phyloP scores from a whole-genome alignment of 192 early-diverging fungal genomes.

The Entomortierella parvispora region DNA sequence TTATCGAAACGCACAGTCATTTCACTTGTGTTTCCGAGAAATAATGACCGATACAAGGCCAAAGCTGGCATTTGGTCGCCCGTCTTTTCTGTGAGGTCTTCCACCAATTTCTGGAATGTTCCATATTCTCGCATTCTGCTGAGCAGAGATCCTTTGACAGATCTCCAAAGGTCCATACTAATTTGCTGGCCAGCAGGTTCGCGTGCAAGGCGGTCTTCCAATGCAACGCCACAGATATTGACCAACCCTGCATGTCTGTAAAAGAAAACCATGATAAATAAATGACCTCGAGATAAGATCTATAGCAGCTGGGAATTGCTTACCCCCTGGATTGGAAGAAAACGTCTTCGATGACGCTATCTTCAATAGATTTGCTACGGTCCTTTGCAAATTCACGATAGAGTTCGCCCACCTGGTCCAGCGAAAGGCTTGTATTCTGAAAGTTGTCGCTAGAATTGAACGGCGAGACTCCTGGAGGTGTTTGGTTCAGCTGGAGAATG shows the following conservation, averaged over 20 bases:
- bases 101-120: constrained; percentile 4
- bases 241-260: constrained; percentile 5
- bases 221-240: constrained; percentile 14
- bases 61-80: background rate
- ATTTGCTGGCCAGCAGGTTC: background rate
- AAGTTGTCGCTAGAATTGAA: constrained; percentile 37
- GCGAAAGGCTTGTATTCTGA: constrained; percentile 34
- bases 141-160: background rate
- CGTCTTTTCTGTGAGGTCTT: background rate
- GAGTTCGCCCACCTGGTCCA: constrained; percentile 34
- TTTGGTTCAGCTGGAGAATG: constrained; percentile 19
- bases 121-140: background rate
- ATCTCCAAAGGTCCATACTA: background rate
- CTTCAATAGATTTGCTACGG: constrained; percentile 15
- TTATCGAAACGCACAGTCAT: background rate
- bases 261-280: background rate
- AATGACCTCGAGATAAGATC: too few species aligned
- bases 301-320: background rate
- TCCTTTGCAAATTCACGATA: constrained; percentile 31
- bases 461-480: constrained; percentile 6
- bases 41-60: background rate
- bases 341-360: constrained; percentile 28
- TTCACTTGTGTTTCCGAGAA: constrained; percentile 4
- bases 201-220: background rate
- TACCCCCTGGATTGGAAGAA: constrained; percentile 40